Conservation (phyloP, 768 basidiomycete genomes). For the Pleurotus sapidus region DNA sequence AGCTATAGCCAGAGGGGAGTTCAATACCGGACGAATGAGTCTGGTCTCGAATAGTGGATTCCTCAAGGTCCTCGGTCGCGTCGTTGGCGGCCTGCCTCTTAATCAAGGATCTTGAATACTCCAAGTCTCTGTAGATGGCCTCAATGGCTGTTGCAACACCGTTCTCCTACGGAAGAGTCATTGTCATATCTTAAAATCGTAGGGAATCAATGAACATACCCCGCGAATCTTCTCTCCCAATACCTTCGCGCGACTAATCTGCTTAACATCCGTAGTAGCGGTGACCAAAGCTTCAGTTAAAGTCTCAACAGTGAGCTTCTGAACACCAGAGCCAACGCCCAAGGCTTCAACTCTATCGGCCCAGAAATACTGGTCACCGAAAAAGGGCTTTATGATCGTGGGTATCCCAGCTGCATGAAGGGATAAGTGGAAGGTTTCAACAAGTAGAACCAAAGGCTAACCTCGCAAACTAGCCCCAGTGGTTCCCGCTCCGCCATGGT, state of each 20-base stretch:
- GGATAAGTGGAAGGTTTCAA: not conserved
- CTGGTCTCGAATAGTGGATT: slow-evolving; percentile 30
- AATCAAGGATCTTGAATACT: slow-evolving; percentile 87
- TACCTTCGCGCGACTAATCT: slow-evolving; percentile 80
- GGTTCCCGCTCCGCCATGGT: slow-evolving; percentile 97
- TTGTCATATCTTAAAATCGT: slow-evolving; percentile 13
- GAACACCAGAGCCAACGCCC: slow-evolving; percentile 84
- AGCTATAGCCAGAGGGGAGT: slow-evolving; percentile 51
- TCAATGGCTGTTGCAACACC: slow-evolving; percentile 94
- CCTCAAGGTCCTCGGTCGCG: slow-evolving; percentile 26
- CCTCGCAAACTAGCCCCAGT: slow-evolving; percentile 93
- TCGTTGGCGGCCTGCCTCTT: slow-evolving; percentile 47
- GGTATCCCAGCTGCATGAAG: slow-evolving; percentile 74
- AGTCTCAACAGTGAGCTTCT: slow-evolving; percentile 79
- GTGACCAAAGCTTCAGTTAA: slow-evolving; percentile 74
- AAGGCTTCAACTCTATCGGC: slow-evolving; percentile 96
- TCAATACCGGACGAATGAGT: slow-evolving; percentile 15
- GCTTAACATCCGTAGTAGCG: slow-evolving; percentile 87
- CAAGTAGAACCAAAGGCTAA: slow-evolving; percentile 28
- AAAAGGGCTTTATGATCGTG: slow-evolving; percentile 96
- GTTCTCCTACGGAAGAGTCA: slow-evolving; percentile 63
- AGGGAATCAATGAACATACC: slow-evolving; percentile 33
- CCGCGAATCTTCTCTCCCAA: slow-evolving; percentile 86
- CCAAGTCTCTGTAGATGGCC: slow-evolving; percentile 93
- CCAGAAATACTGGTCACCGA: slow-evolving; percentile 98